Conservation (phyloP, 139 green algal genomes). For the Mesotaenium endlicherianum region DNA sequence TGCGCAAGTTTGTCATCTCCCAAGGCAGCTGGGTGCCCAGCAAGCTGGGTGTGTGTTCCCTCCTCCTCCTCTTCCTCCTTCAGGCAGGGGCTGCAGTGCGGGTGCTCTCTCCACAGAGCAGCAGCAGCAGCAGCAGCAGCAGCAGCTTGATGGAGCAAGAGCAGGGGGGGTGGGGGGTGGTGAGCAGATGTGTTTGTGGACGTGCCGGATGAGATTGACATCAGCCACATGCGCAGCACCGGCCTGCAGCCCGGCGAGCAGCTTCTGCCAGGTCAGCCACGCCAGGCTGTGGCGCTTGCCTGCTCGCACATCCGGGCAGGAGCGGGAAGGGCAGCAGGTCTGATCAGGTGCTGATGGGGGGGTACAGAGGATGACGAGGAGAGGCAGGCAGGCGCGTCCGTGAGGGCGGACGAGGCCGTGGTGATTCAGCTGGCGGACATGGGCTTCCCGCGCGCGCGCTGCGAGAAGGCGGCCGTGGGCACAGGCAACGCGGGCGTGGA, state of each 20-base stretch:
- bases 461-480: conserved; percentile 72
- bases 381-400: too few relatives aligned
- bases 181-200: conserved; percentile 74
- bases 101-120: too few relatives aligned
- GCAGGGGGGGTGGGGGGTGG: too few relatives aligned
- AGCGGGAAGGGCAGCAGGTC: neutral
- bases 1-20: conserved; percentile 78
- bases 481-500: conserved; percentile 69
- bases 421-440: conserved; percentile 72
- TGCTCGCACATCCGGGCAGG: neutral
- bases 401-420: conserved; percentile 58
- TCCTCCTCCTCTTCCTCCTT: neutral
- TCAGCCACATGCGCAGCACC: conserved; percentile 70
- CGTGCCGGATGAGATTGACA: conserved; percentile 74
- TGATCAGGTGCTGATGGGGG: too few relatives aligned
- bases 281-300: neutral
- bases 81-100: too few relatives aligned
- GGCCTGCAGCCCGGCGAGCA: conserved; percentile 69
- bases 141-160: too few relatives aligned
- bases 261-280: too few relatives aligned
- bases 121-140: too few relatives aligned
- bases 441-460: conserved; percentile 84
- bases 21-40: conserved; percentile 76
- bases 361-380: too few relatives aligned
- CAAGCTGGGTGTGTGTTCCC: conserved; percentile 67